Percentiles rank a stretch among this genome's conserved stretches.
These are phyloP conservation scores for Aspergillus mulundensis DNA, from an alignment of 495 filamentous ascomycete genomes.

Conservation along the genomic window DNA sequence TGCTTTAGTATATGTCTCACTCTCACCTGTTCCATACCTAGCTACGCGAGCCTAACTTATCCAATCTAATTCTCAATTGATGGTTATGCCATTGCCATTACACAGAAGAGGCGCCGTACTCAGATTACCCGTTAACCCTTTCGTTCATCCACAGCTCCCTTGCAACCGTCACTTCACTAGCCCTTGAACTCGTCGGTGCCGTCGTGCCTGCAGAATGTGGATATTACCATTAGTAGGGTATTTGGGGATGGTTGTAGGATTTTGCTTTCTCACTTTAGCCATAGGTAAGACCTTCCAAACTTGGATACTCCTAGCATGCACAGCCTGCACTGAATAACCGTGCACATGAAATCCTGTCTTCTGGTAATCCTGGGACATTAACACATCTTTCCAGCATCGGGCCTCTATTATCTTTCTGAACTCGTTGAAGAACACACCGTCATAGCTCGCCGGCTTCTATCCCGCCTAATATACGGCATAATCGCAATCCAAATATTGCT, in stretches of 20 bases:
- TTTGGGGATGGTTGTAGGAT: constrained; percentile 79
- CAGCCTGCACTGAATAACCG: not conserved
- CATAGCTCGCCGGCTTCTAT: constrained; percentile 77
- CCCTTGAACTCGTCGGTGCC: not conserved
- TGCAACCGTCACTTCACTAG: not conserved
- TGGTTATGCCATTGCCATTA: not conserved
- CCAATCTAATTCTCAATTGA: not conserved
- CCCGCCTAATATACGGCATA: constrained; percentile 77
- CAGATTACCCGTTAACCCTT: not conserved
- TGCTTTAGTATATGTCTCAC: too few relatives aligned
- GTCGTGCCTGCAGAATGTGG: constrained; percentile 59
- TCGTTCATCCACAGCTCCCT: too few relatives aligned
- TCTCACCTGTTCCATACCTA: not conserved
- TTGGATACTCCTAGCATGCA: not conserved
- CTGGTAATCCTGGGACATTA: not conserved
- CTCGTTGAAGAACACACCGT: constrained; percentile 97
- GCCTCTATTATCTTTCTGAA: constrained; percentile 97
- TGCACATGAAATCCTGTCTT: not conserved
- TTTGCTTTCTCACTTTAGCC: constrained; percentile 86
- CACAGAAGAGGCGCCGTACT: not conserved
- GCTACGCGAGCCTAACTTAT: not conserved
- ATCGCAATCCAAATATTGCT: constrained; percentile 73
- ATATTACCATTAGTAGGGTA: constrained; percentile 88
- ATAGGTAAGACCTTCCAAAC: constrained; percentile 60
- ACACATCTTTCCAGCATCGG: constrained; percentile 60